These are phyloP conservation scores for Exophiala phaeomuriformis DNA, from an alignment of 2,329 filamentous ascomycete species.

Conservation along the genomic window DNA sequence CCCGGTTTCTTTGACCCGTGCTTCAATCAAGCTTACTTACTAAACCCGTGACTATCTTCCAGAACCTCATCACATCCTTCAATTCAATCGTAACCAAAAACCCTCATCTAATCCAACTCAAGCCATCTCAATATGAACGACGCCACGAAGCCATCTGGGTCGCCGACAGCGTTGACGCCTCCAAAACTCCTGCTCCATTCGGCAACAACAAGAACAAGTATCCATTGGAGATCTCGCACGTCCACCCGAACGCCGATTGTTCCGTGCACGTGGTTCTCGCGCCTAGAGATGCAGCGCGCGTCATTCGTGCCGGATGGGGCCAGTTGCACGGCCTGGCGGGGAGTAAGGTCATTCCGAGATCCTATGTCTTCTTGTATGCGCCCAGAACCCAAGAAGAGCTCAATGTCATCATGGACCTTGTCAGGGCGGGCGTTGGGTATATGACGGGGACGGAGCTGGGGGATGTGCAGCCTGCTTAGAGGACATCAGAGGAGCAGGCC, in stretches of 20 bases:
- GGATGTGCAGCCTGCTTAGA: not conserved
- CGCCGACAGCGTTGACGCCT: not conserved
- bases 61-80: slow-evolving; percentile 5
- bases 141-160: slow-evolving; percentile 7
- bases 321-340: slow-evolving; percentile 50
- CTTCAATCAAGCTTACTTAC: too few relatives aligned
- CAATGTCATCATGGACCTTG: slow-evolving; percentile 56
- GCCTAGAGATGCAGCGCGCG: slow-evolving; percentile 64
- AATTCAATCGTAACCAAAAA: not conserved
- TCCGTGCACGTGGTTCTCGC: slow-evolving; percentile 74
- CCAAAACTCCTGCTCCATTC: slow-evolving; percentile 42
- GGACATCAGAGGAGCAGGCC: too few relatives aligned
- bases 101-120: not conserved
- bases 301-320: slow-evolving; percentile 70
- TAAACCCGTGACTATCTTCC: too few relatives aligned
- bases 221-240: slow-evolving; percentile 61
- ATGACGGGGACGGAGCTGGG: slow-evolving; percentile 3
- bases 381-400: slow-evolving; percentile 63
- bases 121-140: slow-evolving; percentile 2
- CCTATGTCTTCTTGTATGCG: slow-evolving; percentile 67
- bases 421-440: slow-evolving; percentile 3
- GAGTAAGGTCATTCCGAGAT: not conserved
- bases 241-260: slow-evolving; percentile 62
- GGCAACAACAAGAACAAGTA: too few relatives aligned
- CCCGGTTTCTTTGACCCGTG: too few relatives aligned